Percentiles rank a stretch among this genome's conserved stretches.
These are phyloP conservation scores for Delitschia confertaspora DNA, from an alignment of 495 filamentous ascomycete genomes.

Conservation along the genomic window DNA sequence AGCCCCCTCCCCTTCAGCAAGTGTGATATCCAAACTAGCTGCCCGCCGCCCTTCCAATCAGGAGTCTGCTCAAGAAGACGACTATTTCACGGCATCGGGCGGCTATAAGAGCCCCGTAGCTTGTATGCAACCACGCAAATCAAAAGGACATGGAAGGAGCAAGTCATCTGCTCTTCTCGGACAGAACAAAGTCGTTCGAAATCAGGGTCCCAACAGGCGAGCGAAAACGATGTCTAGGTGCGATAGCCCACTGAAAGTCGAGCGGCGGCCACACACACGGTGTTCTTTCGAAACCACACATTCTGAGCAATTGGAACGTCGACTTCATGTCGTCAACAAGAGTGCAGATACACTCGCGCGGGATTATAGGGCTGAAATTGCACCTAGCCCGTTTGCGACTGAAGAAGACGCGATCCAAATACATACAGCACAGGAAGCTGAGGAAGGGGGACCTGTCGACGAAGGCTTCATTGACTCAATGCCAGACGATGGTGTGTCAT, in stretches of 20 bases:
- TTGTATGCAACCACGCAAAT: background rate
- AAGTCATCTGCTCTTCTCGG: conserved; percentile 17
- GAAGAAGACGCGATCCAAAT: background rate
- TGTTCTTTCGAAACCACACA: background rate
- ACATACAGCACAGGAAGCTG: background rate
- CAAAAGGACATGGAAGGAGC: conserved; percentile 6
- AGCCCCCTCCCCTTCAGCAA: conserved; percentile 34
- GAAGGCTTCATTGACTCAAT: conserved; percentile 8
- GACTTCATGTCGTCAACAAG: conserved; percentile 10
- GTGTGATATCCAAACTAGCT: conserved; percentile 2
- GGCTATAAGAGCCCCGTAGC: conserved; percentile 6
- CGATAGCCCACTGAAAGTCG: conserved; percentile 19
- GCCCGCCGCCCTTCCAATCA: conserved; percentile 9
- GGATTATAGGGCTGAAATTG: conserved; percentile 20
- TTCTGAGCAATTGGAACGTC: conserved; percentile 1
- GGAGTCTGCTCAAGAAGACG: conserved; percentile 19
- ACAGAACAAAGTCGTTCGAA: conserved; percentile 1
- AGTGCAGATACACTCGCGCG: conserved; percentile 22
- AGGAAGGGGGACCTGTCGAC: no score
- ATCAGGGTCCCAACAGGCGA: background rate
- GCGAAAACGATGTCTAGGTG: conserved; percentile 2
- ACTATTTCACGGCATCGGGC: conserved; percentile 30
- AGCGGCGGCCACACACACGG: no score
- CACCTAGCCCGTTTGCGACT: conserved; percentile 17
- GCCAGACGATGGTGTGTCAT: conserved; percentile 4